phyloP scores from a whole-genome alignment of 805 yeast genomes.

The Saturnispora serradocipensis region DNA sequence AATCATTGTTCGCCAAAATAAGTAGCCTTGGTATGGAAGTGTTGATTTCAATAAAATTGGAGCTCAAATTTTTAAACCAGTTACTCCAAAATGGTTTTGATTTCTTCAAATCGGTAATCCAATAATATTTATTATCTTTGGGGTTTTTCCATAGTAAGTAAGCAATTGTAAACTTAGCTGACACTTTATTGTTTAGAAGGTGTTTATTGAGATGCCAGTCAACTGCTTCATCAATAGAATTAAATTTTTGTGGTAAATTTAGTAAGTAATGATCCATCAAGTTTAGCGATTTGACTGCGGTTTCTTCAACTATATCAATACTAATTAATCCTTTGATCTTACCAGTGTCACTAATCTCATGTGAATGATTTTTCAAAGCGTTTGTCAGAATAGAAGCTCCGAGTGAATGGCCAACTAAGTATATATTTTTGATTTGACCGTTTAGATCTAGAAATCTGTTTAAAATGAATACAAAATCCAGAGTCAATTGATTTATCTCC shows the following conservation, averaged over 20 bases:
- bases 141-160: slow-evolving; percentile 34
- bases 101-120: slow-evolving; percentile 56
- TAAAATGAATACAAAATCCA: slow-evolving; percentile 49
- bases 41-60: slow-evolving; percentile 32
- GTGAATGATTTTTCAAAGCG: slow-evolving; percentile 26
- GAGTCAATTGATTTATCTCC: slow-evolving; percentile 41
- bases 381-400: slow-evolving; percentile 82
- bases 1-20: slow-evolving; percentile 81
- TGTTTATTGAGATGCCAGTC: slow-evolving; percentile 69
- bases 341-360: slow-evolving; percentile 13
- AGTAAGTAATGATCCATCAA: slow-evolving; percentile 60
- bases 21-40: slow-evolving; percentile 52
- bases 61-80: slow-evolving; percentile 74
- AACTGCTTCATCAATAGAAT: slow-evolving; percentile 48
- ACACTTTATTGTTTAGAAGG: slow-evolving; percentile 43
- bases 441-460: slow-evolving; percentile 27
- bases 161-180: slow-evolving; percentile 78
- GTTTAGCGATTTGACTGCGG: slow-evolving; percentile 62
- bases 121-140: slow-evolving; percentile 23
- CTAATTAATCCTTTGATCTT: slow-evolving; percentile 59
- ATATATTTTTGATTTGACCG: slow-evolving; percentile 24
- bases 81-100: slow-evolving; percentile 67
- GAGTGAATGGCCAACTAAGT: slow-evolving; percentile 79
- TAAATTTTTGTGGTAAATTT: slow-evolving; percentile 56
- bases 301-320: slow-evolving; percentile 91